phyloP scores from a whole-genome alignment of 2,329 filamentous ascomycete species.

The Ambrosiella beaveri region DNA sequence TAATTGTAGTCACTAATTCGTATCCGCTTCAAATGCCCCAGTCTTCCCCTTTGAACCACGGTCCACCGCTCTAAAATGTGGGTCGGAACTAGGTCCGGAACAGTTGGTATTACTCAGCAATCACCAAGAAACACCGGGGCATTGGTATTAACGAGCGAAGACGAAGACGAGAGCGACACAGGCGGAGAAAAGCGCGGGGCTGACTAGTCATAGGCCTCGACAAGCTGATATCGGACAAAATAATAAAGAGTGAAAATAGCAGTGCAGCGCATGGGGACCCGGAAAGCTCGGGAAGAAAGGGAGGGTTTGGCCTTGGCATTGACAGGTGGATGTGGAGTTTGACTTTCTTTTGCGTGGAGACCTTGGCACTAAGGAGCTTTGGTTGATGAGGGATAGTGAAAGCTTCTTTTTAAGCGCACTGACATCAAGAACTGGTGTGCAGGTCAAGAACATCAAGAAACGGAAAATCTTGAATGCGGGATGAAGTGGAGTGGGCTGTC shows the following conservation, averaged over 20 bases:
- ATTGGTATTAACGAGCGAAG: not conserved
- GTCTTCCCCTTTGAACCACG: too few species aligned
- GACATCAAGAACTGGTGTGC: not conserved
- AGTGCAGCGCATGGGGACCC: not conserved
- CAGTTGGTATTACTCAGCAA: too few species aligned
- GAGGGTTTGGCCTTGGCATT: not conserved
- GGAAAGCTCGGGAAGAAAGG: not conserved
- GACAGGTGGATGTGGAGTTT: not conserved
- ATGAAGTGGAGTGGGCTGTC: not conserved
- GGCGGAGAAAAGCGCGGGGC: not conserved
- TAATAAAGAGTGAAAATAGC: too few species aligned
- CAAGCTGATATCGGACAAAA: too few species aligned
- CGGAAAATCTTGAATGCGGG: not conserved
- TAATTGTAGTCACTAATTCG: too few species aligned
- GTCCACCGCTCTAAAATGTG: too few species aligned
- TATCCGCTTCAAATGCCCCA: too few species aligned
- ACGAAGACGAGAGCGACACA: not conserved
- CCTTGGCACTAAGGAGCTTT: not conserved
- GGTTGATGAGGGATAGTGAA: not conserved
- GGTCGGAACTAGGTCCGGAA: too few species aligned
- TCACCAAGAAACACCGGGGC: too few species aligned
- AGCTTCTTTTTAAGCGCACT: not conserved
- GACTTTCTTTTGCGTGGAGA: not conserved
- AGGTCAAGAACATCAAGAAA: not conserved
- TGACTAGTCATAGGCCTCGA: not conserved